Evolutionary conservation across 768 basidiomycete species (phyloP), one percentile per base, ranked within the genome.

Genomic region (Amanita phalloides): DNA sequence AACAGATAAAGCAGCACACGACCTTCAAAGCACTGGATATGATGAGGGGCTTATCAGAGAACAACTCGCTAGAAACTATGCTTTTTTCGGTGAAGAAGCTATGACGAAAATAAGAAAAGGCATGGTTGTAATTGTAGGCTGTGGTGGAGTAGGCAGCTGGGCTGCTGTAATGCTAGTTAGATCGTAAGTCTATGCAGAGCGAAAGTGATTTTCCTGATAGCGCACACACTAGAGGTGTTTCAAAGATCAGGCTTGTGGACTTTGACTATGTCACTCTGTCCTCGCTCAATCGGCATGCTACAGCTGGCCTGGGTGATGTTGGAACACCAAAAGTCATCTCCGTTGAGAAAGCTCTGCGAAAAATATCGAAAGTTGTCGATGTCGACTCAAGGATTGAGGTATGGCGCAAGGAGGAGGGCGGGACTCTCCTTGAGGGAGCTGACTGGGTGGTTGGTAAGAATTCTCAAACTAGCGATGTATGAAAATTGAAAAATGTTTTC

Each of bases 81-180:
- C 87, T 7, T 97, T 98, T 68, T 86, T 98, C 49, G 92, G 91
- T 0, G 88, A 94, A 30, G 87, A 91, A 33, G 80, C 80, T 37
- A 95, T 97, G 90, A 64, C 68, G 8, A 83, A 79, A 61, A 75
- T 98, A 48, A 75, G 96, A 48, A 61, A 72, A 7, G 79, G 82
- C 10, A 78, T 73, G 4, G 93, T 97, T 1, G 92, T 90, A 14
- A 71, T 98, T 17, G 84, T 99, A 3, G 96, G 96, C 5, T 91
- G 93, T 57, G 96, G 96, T 53, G 95, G 96, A 2, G 96, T 99
- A 0, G 96, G 96, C 0, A 93, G 90, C 61, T 95, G 92, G 90
- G 88, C 84, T 35, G 92, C 93, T 13, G 79, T 95, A 30, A 95
- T 95, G 95, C 79, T 92, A 25, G 84, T 82, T 42, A 71, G 93